These are phyloP conservation scores for Cercospora janseana DNA, from an alignment of 2,329 filamentous ascomycete genomes.

Conservation along the genomic window DNA sequence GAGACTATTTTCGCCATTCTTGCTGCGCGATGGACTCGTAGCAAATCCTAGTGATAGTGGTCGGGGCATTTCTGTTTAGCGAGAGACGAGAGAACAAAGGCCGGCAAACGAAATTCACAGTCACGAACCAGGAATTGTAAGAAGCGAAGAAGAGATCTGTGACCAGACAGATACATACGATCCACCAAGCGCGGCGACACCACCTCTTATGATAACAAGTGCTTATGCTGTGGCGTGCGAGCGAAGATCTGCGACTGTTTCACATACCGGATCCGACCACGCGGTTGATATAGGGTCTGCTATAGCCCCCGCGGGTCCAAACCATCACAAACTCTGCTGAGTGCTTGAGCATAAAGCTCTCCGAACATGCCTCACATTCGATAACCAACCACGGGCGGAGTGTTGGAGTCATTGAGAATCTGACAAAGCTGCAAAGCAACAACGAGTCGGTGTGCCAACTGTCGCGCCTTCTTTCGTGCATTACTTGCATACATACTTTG, in stretches of 20 bases:
- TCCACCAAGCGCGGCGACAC: slow-evolving; percentile 2
- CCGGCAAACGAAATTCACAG: too few relatives aligned
- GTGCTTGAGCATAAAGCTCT: not conserved
- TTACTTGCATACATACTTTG: too few relatives aligned
- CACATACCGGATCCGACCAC: slow-evolving; percentile 1
- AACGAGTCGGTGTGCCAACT: too few relatives aligned
- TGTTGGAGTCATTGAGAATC: too few relatives aligned
- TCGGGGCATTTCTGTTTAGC: slow-evolving; percentile 4
- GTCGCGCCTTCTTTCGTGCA: too few relatives aligned
- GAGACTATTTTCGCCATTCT: not conserved
- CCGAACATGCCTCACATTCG: not conserved
- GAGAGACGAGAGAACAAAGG: not conserved
- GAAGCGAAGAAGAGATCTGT: too few relatives aligned
- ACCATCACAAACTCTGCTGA: too few relatives aligned
- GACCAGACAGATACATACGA: too few relatives aligned
- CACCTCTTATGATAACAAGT: slow-evolving; percentile 5
- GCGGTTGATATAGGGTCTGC: slow-evolving; percentile 12
- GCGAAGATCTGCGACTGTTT: slow-evolving; percentile 1
- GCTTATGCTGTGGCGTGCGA: not conserved
- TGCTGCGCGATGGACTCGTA: not conserved
- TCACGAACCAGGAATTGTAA: too few relatives aligned
- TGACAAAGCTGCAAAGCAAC: too few relatives aligned
- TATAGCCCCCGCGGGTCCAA: slow-evolving; percentile 3
- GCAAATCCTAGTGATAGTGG: slow-evolving; percentile 2
- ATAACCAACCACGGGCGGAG: too few relatives aligned